Conservation (phyloP, 2,329 filamentous ascomycete species). For the Fusarium pininemorale region DNA sequence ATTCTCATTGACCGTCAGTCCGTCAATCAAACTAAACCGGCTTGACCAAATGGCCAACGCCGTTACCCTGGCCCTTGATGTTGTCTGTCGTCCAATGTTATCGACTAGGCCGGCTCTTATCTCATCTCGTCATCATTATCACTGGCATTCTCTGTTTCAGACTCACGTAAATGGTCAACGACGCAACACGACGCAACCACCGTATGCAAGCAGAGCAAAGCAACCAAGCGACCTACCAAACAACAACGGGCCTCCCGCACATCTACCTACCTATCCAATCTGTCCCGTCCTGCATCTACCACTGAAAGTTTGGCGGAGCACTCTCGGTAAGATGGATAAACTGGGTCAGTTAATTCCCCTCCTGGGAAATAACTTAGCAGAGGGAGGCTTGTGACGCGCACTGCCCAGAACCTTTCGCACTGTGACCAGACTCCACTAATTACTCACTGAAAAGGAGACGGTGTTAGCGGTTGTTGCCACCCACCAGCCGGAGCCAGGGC, state of each 20-base stretch:
- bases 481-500: conserved; percentile 28
- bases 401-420: conserved; percentile 12
- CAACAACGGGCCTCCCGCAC: conserved; percentile 13
- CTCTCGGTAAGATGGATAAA: conserved; percentile 41
- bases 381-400: conserved; percentile 25
- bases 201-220: neutral
- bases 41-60: conserved; percentile 27
- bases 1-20: conserved; percentile 6
- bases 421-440: conserved; percentile 33
- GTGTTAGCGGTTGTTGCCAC: conserved; percentile 40
- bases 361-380: conserved; percentile 20
- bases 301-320: conserved; percentile 39
- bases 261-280: conserved; percentile 15
- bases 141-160: conserved; percentile 28
- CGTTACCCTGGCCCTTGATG: conserved; percentile 33
- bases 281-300: neutral
- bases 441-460: conserved; percentile 36
- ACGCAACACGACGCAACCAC: conserved; percentile 17
- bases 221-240: neutral
- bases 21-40: conserved; percentile 31
- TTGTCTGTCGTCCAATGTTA: conserved; percentile 10
- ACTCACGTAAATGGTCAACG: conserved; percentile 21
- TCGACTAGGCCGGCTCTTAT: conserved; percentile 23
- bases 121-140: conserved; percentile 38
- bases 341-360: conserved; percentile 33